These are phyloP conservation scores for Leucosporidium scottii DNA, from an alignment of 768 basidiomycete species.

Conservation along the genomic window DNA sequence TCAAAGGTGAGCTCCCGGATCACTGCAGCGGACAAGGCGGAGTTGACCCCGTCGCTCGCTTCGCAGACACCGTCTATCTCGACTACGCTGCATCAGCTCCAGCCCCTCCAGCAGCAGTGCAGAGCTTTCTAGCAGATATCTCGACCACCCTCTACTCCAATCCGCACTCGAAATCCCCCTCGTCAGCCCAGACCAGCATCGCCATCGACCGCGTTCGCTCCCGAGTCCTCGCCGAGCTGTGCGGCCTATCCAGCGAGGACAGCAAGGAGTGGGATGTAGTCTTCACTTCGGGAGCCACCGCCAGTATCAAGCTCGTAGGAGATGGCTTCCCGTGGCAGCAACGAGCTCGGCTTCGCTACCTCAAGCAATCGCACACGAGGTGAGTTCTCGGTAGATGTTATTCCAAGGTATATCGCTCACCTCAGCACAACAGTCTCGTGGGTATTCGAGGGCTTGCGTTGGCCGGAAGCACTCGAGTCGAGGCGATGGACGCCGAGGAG, in stretches of 20 bases:
- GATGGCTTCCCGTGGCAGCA: conserved; percentile 29
- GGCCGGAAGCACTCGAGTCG: neutral
- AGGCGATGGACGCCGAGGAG: neutral
- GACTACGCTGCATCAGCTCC: conserved; percentile 36
- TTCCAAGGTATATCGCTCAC: too few relatives aligned
- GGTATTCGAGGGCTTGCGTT: conserved; percentile 23
- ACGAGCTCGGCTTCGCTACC: conserved; percentile 9
- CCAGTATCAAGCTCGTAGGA: conserved; percentile 28
- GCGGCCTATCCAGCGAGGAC: conserved; percentile 13
- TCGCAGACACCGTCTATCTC: conserved; percentile 23
- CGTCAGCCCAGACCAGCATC: conserved; percentile 14
- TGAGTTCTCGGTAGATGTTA: too few relatives aligned
- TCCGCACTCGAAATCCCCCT: conserved; percentile 35
- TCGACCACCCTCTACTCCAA: conserved; percentile 26
- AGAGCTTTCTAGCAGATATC: conserved; percentile 9
- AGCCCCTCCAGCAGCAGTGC: conserved; percentile 17
- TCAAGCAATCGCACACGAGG: conserved; percentile 26
- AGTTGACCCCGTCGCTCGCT: too few relatives aligned
- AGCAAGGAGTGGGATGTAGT: conserved; percentile 34
- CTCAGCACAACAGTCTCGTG: neutral
- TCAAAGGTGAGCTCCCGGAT: too few relatives aligned
- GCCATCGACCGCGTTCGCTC: conserved; percentile 21
- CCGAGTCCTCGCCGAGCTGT: conserved; percentile 29
- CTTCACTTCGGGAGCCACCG: conserved; percentile 36
- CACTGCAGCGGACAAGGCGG: too few relatives aligned